These are phyloP conservation scores for Calcarisporium arbuscula DNA, from an alignment of 2,329 filamentous ascomycete species.

Conservation along the genomic window DNA sequence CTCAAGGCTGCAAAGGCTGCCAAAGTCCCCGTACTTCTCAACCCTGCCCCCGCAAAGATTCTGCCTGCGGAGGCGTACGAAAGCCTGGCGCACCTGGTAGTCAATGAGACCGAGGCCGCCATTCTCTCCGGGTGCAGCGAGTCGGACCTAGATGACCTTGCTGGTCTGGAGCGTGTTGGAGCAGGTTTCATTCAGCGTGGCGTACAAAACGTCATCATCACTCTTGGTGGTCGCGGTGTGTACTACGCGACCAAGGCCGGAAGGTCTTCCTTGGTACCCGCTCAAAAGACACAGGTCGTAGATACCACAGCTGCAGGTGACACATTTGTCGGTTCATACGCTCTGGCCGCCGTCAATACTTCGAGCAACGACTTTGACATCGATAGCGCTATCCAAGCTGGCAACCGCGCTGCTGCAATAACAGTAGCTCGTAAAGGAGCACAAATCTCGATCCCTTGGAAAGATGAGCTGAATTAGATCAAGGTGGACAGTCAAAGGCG, in stretches of 20 bases:
- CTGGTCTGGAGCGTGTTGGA: slow-evolving; percentile 42
- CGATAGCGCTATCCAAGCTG: slow-evolving; percentile 50
- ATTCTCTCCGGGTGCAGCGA: slow-evolving; percentile 56
- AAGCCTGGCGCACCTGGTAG: slow-evolving; percentile 69
- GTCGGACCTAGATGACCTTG: slow-evolving; percentile 39
- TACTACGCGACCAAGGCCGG: slow-evolving; percentile 50
- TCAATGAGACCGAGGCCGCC: slow-evolving; percentile 86
- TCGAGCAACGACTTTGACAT: slow-evolving; percentile 39
- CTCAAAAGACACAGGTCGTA: slow-evolving; percentile 68
- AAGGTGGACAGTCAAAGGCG: slow-evolving; percentile 5
- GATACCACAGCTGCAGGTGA: slow-evolving; percentile 94
- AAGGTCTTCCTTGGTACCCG: slow-evolving; percentile 46
- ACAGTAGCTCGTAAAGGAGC: slow-evolving; percentile 37
- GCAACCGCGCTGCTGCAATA: slow-evolving; percentile 38
- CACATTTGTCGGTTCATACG: slow-evolving; percentile 87
- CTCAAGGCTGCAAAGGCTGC: slow-evolving; percentile 42
- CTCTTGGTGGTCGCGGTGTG: slow-evolving; percentile 74
- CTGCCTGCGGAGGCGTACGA: slow-evolving; percentile 61
- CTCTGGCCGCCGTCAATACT: slow-evolving; percentile 60
- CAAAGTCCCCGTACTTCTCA: slow-evolving; percentile 64
- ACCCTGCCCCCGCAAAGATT: slow-evolving; percentile 71
- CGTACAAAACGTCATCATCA: slow-evolving; percentile 74
- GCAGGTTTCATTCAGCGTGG: slow-evolving; percentile 60
- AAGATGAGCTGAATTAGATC: slow-evolving; percentile 31
- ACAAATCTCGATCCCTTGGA: slow-evolving; percentile 38